A percentile compares a stretch with the other conserved stretches of the same genome.
phyloP scores from a whole-genome alignment of 2,329 filamentous ascomycete species.

The Epichloe typhina region DNA sequence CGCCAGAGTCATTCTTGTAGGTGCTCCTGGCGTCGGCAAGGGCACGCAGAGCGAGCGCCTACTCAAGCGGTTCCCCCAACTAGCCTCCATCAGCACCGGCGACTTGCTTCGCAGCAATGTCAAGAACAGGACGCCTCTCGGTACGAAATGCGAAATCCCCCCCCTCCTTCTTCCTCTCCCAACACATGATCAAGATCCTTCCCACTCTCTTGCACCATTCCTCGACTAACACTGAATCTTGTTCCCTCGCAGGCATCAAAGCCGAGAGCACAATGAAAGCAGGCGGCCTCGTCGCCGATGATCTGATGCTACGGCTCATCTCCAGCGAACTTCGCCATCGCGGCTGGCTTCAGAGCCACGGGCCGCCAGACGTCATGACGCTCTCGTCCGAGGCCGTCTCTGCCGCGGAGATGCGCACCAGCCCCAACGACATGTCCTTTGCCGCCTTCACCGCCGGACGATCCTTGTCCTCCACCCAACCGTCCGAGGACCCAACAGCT shows the following conservation, averaged over 20 bases:
- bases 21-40: conserved; percentile 93
- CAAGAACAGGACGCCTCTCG: conserved; percentile 71
- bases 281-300: conserved; percentile 82
- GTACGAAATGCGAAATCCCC: conserved; percentile 28
- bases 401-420: conserved; percentile 17
- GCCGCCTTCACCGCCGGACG: conserved; percentile 1
- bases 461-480: conserved; percentile 21
- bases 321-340: conserved; percentile 74
- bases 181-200: background rate
- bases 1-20: conserved; percentile 86
- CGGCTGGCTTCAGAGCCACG: conserved; percentile 59
- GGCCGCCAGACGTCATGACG: conserved; percentile 36
- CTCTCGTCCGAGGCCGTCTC: conserved; percentile 30
- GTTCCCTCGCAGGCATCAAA: conserved; percentile 54
- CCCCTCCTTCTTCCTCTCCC: background rate
- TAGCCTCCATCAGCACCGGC: conserved; percentile 86
- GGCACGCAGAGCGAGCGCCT: conserved; percentile 89
- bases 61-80: conserved; percentile 67
- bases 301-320: conserved; percentile 84
- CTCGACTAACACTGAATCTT: conserved; percentile 4
- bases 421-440: conserved; percentile 14
- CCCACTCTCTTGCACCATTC: background rate
- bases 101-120: conserved; percentile 90
- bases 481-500: conserved; percentile 58
- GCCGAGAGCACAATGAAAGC: conserved; percentile 80